Base-by-base conservation (phyloP, 345 rosid genomes). In the Angophora floribunda region DNA sequence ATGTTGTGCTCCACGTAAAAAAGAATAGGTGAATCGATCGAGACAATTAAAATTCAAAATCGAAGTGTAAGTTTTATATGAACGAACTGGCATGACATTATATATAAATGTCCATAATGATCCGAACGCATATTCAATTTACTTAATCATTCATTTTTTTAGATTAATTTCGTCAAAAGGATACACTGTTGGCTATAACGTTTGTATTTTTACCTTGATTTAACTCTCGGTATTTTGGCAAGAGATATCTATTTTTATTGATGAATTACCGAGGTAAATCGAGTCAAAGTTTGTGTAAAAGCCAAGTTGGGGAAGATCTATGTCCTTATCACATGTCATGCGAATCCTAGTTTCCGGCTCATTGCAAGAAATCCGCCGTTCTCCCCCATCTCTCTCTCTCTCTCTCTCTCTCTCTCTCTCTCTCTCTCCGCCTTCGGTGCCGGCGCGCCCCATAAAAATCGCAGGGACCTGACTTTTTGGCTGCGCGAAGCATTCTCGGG, bases 11-110 rank as follows among this genome's bases (percentile, higher is more conserved):
- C 9, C 24, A 15, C 61, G 21, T 22, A 21, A 12, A 15, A 4
- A 16, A 24, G 24, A 67, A 36, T 2, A 13, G 26, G 26, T 3
- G 7, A 36, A 36, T 36, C 7, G 49, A 70, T 17, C 47, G 13
- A 70, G 22, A 17, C 12, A 1, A 32, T 67, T 55, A 55, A 12
- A 28, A 19, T 55, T 22, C 24, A 22, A 2, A 55, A 28, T 55
- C 3, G 2, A 55, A 9, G 1, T 9, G 28, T 55, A 22, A 55
- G 0, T 55, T 22, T 22, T 22, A 55, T 9, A 22, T 22, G 0
- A 55, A 55, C 2, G 4, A 2, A 55, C 0, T 28, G 67, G 11
- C 14, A 12, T 28, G 7, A 14, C 32, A 61, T 61, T 55, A 9
- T 21, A 55, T 28, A 5, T 24, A 55, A 55, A 55, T 9, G 9